Evolutionary conservation across 805 yeast species (phyloP).

Genomic region (Candida manassasensis): DNA sequence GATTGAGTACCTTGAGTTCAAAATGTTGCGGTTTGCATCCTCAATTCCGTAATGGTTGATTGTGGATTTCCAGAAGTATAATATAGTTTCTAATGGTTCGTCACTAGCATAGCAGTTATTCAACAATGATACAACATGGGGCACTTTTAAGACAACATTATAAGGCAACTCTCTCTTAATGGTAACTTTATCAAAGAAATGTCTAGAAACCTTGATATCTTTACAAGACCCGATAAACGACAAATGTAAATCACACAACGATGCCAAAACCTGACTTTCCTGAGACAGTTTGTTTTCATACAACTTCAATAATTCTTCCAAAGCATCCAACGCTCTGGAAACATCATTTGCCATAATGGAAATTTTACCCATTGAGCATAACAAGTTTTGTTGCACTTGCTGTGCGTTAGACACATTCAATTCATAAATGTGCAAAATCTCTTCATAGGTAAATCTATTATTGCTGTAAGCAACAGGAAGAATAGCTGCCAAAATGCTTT

Average conservation of each 20-base stretch:
- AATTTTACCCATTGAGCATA: slow-evolving; percentile 70
- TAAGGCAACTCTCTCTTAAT: slow-evolving; percentile 62
- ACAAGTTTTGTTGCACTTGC: slow-evolving; percentile 43
- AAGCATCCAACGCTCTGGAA: slow-evolving; percentile 58
- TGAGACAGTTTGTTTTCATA: slow-evolving; percentile 28
- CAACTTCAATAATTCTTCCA: slow-evolving; percentile 54
- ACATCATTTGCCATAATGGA: slow-evolving; percentile 62
- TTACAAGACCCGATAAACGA: slow-evolving; percentile 74
- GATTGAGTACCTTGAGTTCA: slow-evolving; percentile 68
- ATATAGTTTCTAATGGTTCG: slow-evolving; percentile 53
- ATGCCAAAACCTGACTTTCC: slow-evolving; percentile 35
- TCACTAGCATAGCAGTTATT: slow-evolving; percentile 56
- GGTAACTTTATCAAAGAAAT: slow-evolving; percentile 71
- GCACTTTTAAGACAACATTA: slow-evolving; percentile 63
- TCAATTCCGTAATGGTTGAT: slow-evolving; percentile 44
- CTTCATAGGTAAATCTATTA: slow-evolving; percentile 57
- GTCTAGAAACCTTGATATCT: slow-evolving; percentile 65
- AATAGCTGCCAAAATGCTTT: slow-evolving; percentile 63
- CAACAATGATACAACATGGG: slow-evolving; percentile 62
- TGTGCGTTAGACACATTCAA: slow-evolving; percentile 29
- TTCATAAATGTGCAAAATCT: slow-evolving; percentile 53
- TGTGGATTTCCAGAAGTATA: slow-evolving; percentile 59
- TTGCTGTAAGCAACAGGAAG: slow-evolving; percentile 62
- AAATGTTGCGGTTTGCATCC: slow-evolving; percentile 43
- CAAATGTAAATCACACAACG: slow-evolving; percentile 69